A percentile compares a stretch with the other conserved stretches of the same genome.
phyloP scores from a whole-genome alignment of 2,329 filamentous ascomycete species.

The Ampelomyces quisqualis region DNA sequence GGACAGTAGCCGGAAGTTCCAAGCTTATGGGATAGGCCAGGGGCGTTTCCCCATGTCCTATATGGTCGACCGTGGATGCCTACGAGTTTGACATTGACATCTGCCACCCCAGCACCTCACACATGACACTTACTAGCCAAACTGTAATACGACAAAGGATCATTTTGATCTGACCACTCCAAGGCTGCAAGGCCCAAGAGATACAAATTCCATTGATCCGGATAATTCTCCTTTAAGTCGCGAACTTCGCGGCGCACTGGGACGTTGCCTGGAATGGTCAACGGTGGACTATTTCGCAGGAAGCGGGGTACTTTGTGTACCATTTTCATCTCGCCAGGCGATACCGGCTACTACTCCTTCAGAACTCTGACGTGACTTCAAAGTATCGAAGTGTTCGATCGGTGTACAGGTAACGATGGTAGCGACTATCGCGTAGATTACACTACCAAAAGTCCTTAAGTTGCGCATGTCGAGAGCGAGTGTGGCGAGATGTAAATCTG shows the following conservation, averaged over 20 bases:
- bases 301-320: constrained; percentile 3
- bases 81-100: constrained; percentile 7
- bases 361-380: constrained; percentile 3
- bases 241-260: constrained; percentile 65
- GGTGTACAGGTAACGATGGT: constrained; percentile 7
- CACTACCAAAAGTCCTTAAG: no score
- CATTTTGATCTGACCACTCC: constrained; percentile 63
- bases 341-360: constrained; percentile 22
- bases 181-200: constrained; percentile 71
- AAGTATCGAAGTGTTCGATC: background rate
- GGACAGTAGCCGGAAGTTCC: constrained; percentile 66
- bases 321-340: constrained; percentile 21
- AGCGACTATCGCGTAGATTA: no score
- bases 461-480: constrained; percentile 11
- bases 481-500: background rate
- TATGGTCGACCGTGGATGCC: constrained; percentile 43
- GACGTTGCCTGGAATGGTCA: constrained; percentile 27
- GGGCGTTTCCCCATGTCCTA: constrained; percentile 36
- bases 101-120: background rate
- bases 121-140: constrained; percentile 63
- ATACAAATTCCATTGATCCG: constrained; percentile 73
- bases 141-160: constrained; percentile 72
- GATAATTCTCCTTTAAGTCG: constrained; percentile 57
- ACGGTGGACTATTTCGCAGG: background rate
- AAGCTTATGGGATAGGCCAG: constrained; percentile 37